Evolutionary conservation across 1,139 yeast genomes (phyloP), one percentile per base, ranked within the genome.

Genomic region (Hansenula anomala): DNA sequence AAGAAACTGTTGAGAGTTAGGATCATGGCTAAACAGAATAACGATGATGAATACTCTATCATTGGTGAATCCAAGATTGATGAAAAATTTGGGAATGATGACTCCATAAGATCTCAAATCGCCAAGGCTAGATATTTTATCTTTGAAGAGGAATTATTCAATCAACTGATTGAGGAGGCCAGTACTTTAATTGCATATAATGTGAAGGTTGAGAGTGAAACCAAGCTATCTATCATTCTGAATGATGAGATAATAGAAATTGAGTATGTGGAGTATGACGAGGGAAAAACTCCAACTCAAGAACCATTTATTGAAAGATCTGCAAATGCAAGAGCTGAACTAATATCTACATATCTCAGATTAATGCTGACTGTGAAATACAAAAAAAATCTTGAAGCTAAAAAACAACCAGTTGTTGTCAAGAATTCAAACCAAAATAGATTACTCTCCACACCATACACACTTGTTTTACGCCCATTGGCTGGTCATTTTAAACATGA

Each of bases 131-230:
- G 96, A 37, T 80, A 73, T 48, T 77, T 80, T 45, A 66, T 90
- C 9, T 90, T 90, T 64, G 97, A 90, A 55, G 94, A 87, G 52
- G 97, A 90, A 58, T 40, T 64, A 31, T 60, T 64, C 56, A 75
- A 77, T 56, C 88, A 82, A 50, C 63, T 90, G 44, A 72, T 81
- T 25, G 74, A 82, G 45, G 97, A 90, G 59, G 89, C 96, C 0
- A 73, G 82, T 34, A 59, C 72, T 9, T 64, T 90, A 44, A 71
- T 84, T n/a, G 77, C 89, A 28, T 79, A 81, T 51, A 81, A 84
- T 42, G 94, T 87, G 3, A 70, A 73, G 19, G 75, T 87, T 9
- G 78, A 77, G 30, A 76, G 79, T 39, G 82, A 78, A 49, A 75
- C 81, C 40, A 80, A 79, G 47, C 70, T 86, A 12, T 63, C 69